Base-by-base conservation (phyloP, 305 asterid species). In the Petunia hybrid region DNA sequence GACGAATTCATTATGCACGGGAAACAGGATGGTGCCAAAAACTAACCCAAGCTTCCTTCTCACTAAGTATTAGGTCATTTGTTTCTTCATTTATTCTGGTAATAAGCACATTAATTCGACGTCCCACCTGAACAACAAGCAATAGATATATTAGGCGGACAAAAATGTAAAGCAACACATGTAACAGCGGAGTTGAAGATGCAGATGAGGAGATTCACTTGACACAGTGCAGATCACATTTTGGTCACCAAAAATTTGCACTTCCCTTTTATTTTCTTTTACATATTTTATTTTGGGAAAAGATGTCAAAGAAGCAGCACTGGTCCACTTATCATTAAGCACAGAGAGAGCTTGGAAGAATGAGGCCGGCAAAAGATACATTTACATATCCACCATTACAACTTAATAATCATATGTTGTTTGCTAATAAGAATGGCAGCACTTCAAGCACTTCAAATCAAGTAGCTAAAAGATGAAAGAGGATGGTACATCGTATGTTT, bases 1-100 rank as follows among this genome's bases (percentile, higher is more conserved):
- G 53, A 56, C 6, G 73, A 55, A 66, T 53, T 42, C 40, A 76
- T 60, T 45, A 79, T 45, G 84, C 62, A 76, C 31, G 78, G 81
- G 83, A 80, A 81, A 16, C 40, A 51, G 22, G 55, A 78, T 64
- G 36, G 38, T 79, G 64, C 65, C 22, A 82, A 48, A 76, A 76
- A 90, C 97, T 41, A 77, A 92, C 98, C 99, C 98, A 94, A 80
- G 98, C 97, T 59, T 87, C 91, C 90, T 91, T 94, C 86, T 95
- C 99, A 66, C 97, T 95, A 86, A 95, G 95, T 83, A 95, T 89
- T 86, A 95, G 89, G 88, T 95, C 97, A 71, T 95, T 92, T 41
- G 99, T 92, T 66, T 92, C 97, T 88, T 91, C 95, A n/a, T 94
- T 92, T 84, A 92, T 91, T 87, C 98, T 88, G 76, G 91, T 91